A percentile compares a stretch with the other conserved stretches of the same genome.
These are phyloP conservation scores for Periglandula ipomoeae DNA, from an alignment of 2,329 filamentous ascomycete species.

Conservation along the genomic window DNA sequence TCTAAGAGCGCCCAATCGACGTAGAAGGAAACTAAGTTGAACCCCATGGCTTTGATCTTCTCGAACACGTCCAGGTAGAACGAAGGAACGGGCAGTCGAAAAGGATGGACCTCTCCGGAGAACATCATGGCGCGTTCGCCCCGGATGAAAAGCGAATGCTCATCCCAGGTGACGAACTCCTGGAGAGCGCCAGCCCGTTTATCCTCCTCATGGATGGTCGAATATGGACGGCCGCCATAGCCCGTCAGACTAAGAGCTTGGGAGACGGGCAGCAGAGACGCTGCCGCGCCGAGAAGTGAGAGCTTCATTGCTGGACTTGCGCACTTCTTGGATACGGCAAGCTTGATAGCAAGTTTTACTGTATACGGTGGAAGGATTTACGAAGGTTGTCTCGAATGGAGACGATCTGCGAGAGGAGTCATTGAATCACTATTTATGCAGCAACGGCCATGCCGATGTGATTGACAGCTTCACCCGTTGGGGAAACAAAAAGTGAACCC, in stretches of 20 bases:
- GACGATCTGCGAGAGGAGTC: background rate
- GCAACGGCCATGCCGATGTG: background rate
- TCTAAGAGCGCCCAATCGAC: constrained; percentile 71
- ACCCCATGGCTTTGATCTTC: constrained; percentile 73
- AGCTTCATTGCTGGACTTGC: constrained; percentile 15
- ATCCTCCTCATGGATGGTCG: constrained; percentile 14
- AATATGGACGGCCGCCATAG: constrained; percentile 12
- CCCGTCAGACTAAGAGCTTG: constrained; percentile 7
- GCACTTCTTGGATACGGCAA: background rate
- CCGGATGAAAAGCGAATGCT: constrained; percentile 59
- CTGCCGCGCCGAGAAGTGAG: constrained; percentile 3
- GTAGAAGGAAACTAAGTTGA: constrained; percentile 74
- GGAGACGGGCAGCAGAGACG: background rate
- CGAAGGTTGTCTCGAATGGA: background rate
- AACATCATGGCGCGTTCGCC: constrained; percentile 65
- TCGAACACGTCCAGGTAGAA: constrained; percentile 65
- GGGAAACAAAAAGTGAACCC: background rate
- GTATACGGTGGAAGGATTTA: background rate
- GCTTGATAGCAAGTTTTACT: background rate
- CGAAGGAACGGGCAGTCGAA: constrained; percentile 35
- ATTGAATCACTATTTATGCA: background rate
- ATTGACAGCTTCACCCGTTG: background rate
- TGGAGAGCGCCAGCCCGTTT: constrained; percentile 19
- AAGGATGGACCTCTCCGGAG: constrained; percentile 67
- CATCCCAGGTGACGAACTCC: constrained; percentile 56